Evolutionary conservation across 345 rosid species (phyloP).

Genomic region (Ceriops tagal): DNA sequence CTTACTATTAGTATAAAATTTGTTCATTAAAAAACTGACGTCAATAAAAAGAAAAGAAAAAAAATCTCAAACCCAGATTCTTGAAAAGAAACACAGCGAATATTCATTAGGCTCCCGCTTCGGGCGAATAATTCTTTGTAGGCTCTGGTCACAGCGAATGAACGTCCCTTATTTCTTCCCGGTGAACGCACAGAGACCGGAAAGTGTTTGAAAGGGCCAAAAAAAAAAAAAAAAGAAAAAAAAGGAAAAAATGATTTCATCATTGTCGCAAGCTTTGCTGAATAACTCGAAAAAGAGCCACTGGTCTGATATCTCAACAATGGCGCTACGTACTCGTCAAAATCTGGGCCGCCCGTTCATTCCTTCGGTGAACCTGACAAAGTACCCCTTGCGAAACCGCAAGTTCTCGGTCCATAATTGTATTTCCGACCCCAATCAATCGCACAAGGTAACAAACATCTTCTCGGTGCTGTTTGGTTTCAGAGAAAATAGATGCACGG

Average conservation of each 20-base stretch:
- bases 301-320: conserved; percentile 2
- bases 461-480: conserved; percentile 18
- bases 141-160: no score
- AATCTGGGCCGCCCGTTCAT: conserved; percentile 21
- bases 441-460: conserved; percentile 40
- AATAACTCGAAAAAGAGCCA: not conserved
- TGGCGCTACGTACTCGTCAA: conserved; percentile 32
- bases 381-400: conserved; percentile 31
- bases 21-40: no score
- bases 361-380: conserved; percentile 18
- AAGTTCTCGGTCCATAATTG: conserved; percentile 43
- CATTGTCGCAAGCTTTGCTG: not conserved
- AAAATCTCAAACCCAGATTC: no score
- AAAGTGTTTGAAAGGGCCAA: no score
- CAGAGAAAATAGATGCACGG: conserved; percentile 9
- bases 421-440: conserved; percentile 28
- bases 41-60: no score
- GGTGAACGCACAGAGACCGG: conserved; percentile 10
- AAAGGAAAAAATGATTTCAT: not conserved
- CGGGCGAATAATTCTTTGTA: no score
- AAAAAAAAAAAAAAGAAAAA: not conserved
- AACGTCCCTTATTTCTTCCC: not conserved
- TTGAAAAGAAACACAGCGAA: no score
- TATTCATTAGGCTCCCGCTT: no score
- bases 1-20: no score